phyloP scores from a whole-genome alignment of 192 early-diverging fungal species.

The Coemansia sp. region DNA sequence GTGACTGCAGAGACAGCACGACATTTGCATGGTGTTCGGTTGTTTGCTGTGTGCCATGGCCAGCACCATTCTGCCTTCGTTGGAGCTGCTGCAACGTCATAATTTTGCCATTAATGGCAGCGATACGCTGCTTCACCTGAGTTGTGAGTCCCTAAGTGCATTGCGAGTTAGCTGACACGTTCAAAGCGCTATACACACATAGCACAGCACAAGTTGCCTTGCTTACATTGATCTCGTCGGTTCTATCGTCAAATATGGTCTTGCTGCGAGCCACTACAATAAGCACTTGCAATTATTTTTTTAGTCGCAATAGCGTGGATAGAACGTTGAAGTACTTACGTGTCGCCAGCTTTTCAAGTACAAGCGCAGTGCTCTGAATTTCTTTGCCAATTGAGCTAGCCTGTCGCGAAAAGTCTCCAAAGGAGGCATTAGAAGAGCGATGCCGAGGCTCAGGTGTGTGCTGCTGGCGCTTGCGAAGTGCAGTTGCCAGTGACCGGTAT shows the following conservation, averaged over 20 bases:
- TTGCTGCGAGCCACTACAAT: constrained; percentile 81
- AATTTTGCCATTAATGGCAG: constrained; percentile 91
- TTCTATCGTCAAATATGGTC: constrained; percentile 95
- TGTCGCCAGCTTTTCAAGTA: constrained; percentile 82
- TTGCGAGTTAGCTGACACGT: too few species aligned
- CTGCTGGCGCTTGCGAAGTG: constrained; percentile 56
- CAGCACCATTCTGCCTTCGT: constrained; percentile 56
- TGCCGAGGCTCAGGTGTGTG: constrained; percentile 1
- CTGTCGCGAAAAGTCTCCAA: constrained; percentile 78
- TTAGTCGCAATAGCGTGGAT: neutral
- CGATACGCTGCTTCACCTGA: constrained; percentile 94
- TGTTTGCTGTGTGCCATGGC: constrained; percentile 67
- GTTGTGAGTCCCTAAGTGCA: constrained; percentile 74
- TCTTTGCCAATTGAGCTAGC: constrained; percentile 82
- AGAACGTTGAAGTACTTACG: constrained; percentile 37
- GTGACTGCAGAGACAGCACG: constrained; percentile 88
- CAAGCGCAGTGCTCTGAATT: constrained; percentile 77
- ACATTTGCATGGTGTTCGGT: constrained; percentile 90
- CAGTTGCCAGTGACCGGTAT: constrained; percentile 78
- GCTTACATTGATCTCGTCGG: constrained; percentile 85
- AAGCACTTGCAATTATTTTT: neutral
- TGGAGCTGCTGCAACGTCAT: constrained; percentile 67
- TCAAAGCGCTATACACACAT: neutral
- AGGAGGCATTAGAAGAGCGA: constrained; percentile 8
- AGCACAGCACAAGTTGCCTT: neutral